Evolutionary conservation across 768 basidiomycete species (phyloP), one percentile per base, ranked within the genome.

Genomic region (Boletus tylopilopsis): DNA sequence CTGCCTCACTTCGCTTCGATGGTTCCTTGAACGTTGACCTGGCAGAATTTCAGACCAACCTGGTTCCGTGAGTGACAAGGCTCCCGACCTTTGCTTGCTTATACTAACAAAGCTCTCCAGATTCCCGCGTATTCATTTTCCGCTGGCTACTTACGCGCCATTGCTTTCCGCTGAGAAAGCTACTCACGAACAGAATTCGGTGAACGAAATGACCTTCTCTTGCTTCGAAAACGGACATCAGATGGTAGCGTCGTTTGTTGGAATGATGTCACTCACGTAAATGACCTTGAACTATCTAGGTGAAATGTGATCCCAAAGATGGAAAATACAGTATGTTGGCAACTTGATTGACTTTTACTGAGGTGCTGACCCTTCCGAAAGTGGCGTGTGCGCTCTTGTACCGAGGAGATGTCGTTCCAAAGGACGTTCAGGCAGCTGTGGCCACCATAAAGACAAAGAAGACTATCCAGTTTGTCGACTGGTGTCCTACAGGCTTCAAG

Each of bases 121-220:
- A 42, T 95, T 95, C 85, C 94, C 94, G 53, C 90, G 94, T 66
- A 97, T 98, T 58, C 95, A 98, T 70, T 98, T 97, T 85, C 95
- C 95, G 41, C 79, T 97, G 50, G 94, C 94, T 48, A 94, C 92
- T 56, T 97, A 89, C 68, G 92, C 95, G 3, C 95, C 95, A 33
- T 85, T 98, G 59, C 76, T 97, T 63, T 94, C 93, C n/a, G 83
- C 84, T 23, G 94, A 95, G 62, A 97, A 96, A 75, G 94, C 93
- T 33, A 81, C 80, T 60, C 95, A 98, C 65, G 95, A 98, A 70
- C 90, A 93, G 71, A 96, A 98, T 77, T 90, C 93, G 6, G 95
- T 97, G 30, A 83, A 91, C 39, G 94, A 98, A 63, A 97, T 98
- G 93, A 98, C 95, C 56, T 93, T 90, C 76, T 84, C 93, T 44